These are phyloP conservation scores for Cladosporium sp. DNA, from an alignment of 2,329 filamentous ascomycete genomes.

Conservation along the genomic window DNA sequence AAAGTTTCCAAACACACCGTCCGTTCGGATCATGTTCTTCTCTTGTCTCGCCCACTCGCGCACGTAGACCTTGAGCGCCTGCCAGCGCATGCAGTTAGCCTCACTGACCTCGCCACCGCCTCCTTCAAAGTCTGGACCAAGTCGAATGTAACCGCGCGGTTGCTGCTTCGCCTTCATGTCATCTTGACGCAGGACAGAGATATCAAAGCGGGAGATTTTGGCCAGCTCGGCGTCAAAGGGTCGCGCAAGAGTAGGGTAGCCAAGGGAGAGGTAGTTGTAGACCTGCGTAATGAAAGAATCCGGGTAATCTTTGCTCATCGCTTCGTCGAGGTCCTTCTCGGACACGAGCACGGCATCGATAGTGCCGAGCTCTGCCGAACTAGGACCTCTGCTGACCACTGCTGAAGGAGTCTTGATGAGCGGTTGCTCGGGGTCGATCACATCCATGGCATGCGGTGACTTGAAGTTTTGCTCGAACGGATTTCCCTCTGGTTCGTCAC, in stretches of 20 bases:
- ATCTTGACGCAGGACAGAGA: constrained; percentile 69
- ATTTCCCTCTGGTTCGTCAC: constrained; percentile 39
- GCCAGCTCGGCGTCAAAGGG: constrained; percentile 82
- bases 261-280: constrained; percentile 93
- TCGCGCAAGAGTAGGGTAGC: constrained; percentile 82
- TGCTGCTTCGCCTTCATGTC: constrained; percentile 61
- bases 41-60: constrained; percentile 88
- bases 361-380: constrained; percentile 22
- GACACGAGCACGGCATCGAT: constrained; percentile 45
- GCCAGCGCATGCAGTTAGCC: constrained; percentile 72
- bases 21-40: constrained; percentile 59
- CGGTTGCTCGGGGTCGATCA: constrained; percentile 6
- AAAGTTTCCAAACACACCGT: constrained; percentile 37
- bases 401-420: constrained; percentile 28
- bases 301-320: constrained; percentile 67
- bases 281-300: constrained; percentile 91
- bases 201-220: constrained; percentile 71
- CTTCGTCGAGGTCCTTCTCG: constrained; percentile 43
- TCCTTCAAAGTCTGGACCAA: constrained; percentile 48
- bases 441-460: constrained; percentile 22
- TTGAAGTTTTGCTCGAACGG: constrained; percentile 41
- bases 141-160: constrained; percentile 71
- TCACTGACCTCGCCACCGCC: constrained; percentile 46
- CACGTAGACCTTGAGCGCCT: constrained; percentile 79
- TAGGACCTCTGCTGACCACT: constrained; percentile 17